These are phyloP conservation scores for Astrothelium macrocarpum DNA, from an alignment of 495 filamentous ascomycete genomes.

Conservation along the genomic window DNA sequence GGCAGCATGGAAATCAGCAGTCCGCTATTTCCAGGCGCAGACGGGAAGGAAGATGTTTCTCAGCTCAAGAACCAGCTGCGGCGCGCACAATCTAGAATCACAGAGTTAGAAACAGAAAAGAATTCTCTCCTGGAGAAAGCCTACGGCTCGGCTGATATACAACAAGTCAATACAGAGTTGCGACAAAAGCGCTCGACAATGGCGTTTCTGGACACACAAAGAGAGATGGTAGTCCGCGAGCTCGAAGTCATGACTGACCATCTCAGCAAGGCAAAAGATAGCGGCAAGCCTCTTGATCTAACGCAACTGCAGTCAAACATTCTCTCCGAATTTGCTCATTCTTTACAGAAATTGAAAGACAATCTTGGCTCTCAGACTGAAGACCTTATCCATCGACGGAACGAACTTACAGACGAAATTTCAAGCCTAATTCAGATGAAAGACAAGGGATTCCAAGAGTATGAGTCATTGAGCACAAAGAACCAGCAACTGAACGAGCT, in stretches of 20 bases:
- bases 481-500: constrained; percentile 88
- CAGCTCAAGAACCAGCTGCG: constrained; percentile 69
- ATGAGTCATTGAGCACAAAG: constrained; percentile 84
- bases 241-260: constrained; percentile 78
- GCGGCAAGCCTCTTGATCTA: constrained; percentile 34
- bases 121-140: constrained; percentile 42
- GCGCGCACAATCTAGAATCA: constrained; percentile 67
- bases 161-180: constrained; percentile 74
- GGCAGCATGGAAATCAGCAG: constrained; percentile 56
- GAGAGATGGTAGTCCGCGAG: constrained; percentile 89
- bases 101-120: constrained; percentile 68
- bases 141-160: constrained; percentile 64
- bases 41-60: constrained; percentile 59
- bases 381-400: constrained; percentile 70
- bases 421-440: constrained; percentile 66
- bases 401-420: constrained; percentile 73
- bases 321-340: constrained; percentile 78
- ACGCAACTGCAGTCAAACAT: constrained; percentile 63
- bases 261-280: constrained; percentile 56
- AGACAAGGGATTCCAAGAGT: constrained; percentile 87
- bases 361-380: constrained; percentile 69
- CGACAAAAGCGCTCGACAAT: constrained; percentile 93
- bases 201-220: constrained; percentile 87
- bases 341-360: constrained; percentile 77
- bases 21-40: constrained; percentile 54